A percentile compares a stretch with the other conserved stretches of the same genome.
Evolutionary conservation across 345 rosid species (phyloP).

Genomic region (Luvunga scandens): DNA sequence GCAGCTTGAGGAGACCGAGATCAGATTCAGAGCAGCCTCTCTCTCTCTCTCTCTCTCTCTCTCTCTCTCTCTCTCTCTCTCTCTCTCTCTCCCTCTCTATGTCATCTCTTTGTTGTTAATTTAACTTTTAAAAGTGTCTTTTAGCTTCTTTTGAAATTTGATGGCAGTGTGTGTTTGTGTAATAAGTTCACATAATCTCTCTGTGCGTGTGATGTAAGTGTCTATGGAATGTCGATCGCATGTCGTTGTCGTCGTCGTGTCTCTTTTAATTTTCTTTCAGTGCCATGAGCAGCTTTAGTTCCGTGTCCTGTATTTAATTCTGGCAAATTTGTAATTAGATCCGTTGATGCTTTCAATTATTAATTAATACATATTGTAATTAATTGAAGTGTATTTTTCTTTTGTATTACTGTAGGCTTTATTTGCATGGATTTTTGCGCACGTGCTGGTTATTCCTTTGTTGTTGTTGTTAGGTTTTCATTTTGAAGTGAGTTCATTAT

Average conservation of each 20-base stretch:
- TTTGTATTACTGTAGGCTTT: conserved; percentile 4
- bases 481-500: not conserved
- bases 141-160: conserved; percentile 13
- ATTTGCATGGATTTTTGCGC: conserved; percentile 39
- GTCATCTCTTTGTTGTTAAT: not conserved
- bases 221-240: conserved; percentile 3
- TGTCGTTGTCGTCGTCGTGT: not conserved
- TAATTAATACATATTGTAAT: no score
- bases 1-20: no score
- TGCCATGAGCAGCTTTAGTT: not conserved
- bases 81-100: conserved; percentile 11
- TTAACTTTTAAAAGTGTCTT: conserved; percentile 24
- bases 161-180: conserved; percentile 15
- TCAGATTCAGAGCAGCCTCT: not conserved
- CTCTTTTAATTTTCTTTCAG: conserved; percentile 7
- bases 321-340: conserved; percentile 15
- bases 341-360: not conserved
- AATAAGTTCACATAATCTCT: conserved; percentile 24
- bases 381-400: not conserved
- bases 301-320: not conserved
- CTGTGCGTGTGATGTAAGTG: conserved; percentile 25
- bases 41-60: conserved; percentile 14
- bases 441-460: conserved; percentile 30
- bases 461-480: conserved; percentile 10
- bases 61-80: conserved; percentile 8